Evolutionary conservation across 345 rosid genomes (phyloP), one percentile per base, ranked within the genome.

Genomic region (Hypericum androsaemum): DNA sequence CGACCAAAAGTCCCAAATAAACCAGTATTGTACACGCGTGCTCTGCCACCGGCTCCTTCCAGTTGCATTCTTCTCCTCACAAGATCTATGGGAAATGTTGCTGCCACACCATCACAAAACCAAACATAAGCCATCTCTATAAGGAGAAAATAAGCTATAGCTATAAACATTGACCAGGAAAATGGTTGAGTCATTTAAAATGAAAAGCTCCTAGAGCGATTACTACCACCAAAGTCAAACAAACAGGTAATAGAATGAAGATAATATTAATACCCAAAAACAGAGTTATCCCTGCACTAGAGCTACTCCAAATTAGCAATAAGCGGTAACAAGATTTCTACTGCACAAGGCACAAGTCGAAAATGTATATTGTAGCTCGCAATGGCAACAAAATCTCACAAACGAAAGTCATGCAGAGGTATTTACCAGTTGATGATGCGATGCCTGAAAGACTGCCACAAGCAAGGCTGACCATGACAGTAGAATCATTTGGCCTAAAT

Each of bases 381-480:
- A 22, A 22, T 22, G 32, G 32, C 2, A 22, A 22, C 32, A 38
- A 59, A 47, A 5, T 28, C 32, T 46, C 50, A 6, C 32, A 54
- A 8, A 37, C 16, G 53, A 38, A 13, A 65, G 62, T 35, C 32
- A 22, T 50, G 16, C 39, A 12, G 56, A 50, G 58, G 59, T 39
- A 71, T 68, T 79, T 67, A 83, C 96, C 96, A 56, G 98, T 92
- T 52, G 98, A 88, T 40, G 98, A 83, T n/a, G 83, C 98, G 68
- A 92, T 75, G 66, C 98, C 96, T 40, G 98, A 92, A 47, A 88
- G 78, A 69, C 98, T 92, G 70, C 96, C 98, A 68, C 95, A 92
- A 36, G 94, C 88, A 56, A 92, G 76, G 69, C 98, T 83, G 53
- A 81, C 76, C 41, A 76, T 64, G 22, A 74, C 61, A 36, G 80